Evolutionary conservation across 2,329 filamentous ascomycete species (phyloP).

Genomic region (Clarireedia hainanense): DNA sequence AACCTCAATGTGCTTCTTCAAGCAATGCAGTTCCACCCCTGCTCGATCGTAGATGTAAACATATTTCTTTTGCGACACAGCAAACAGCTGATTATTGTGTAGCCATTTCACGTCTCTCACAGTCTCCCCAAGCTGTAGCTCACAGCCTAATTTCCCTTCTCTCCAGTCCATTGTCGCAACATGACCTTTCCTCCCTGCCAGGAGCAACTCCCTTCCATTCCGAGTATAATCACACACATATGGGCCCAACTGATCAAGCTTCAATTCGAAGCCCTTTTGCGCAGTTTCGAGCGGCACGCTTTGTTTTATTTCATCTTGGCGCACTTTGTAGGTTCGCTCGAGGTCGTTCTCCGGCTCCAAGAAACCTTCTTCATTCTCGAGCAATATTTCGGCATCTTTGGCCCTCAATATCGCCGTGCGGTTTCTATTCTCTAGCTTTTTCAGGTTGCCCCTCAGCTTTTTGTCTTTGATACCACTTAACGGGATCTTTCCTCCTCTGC

Average conservation of each 20-base stretch:
- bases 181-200: constrained; percentile 89
- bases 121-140: constrained; percentile 85
- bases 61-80: constrained; percentile 91
- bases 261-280: constrained; percentile 88
- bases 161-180: constrained; percentile 96
- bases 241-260: constrained; percentile 73
- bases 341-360: constrained; percentile 82
- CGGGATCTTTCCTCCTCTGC: constrained; percentile 70
- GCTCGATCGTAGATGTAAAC: constrained; percentile 93
- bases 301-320: constrained; percentile 74
- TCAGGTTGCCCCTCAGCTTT: constrained; percentile 78
- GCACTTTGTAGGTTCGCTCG: constrained; percentile 86
- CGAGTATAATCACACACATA: constrained; percentile 85
- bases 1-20: constrained; percentile 85
- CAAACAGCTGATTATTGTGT: constrained; percentile 91
- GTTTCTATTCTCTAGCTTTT: constrained; percentile 72
- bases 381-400: constrained; percentile 90
- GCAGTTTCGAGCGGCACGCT: constrained; percentile 75
- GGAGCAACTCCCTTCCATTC: constrained; percentile 77
- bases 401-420: constrained; percentile 73
- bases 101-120: constrained; percentile 85
- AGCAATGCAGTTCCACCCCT: constrained; percentile 85
- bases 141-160: constrained; percentile 81
- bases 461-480: constrained; percentile 73
- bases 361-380: constrained; percentile 80